Conservation (phyloP, 1,139 yeast species). For the Yamadazyma aaseri region DNA sequence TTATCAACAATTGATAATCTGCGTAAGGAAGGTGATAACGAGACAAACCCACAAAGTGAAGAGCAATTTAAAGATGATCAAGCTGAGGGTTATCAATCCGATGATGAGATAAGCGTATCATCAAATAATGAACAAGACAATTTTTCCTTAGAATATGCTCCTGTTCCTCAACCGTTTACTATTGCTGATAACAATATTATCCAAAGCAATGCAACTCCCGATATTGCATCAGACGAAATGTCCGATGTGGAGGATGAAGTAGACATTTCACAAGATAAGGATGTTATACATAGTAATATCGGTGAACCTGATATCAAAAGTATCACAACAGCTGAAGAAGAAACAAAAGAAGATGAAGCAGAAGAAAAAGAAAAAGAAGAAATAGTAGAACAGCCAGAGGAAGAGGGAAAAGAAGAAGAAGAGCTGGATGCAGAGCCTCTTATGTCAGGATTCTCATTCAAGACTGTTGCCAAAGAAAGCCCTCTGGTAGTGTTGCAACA, state of each 20-base stretch:
- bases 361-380: not conserved
- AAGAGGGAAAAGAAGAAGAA: slow-evolving; percentile 6
- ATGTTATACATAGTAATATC: too few species aligned
- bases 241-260: too few species aligned
- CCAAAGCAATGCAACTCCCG: too few species aligned
- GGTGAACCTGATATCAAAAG: too few species aligned
- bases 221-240: too few species aligned
- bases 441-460: slow-evolving; percentile 23
- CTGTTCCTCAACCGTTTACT: slow-evolving; percentile 1
- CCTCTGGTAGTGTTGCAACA: slow-evolving; percentile 29
- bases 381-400: slow-evolving; percentile 10
- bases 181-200: too few species aligned
- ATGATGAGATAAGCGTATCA: too few species aligned
- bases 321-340: too few species aligned
- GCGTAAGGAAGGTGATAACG: too few species aligned
- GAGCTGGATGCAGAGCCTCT: not conserved
- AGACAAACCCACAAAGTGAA: not conserved
- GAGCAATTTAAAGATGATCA: not conserved
- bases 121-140: not conserved
- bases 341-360: not conserved
- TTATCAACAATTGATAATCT: too few species aligned
- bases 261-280: too few species aligned
- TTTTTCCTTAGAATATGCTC: not conserved
- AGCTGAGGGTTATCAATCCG: slow-evolving; percentile 3
- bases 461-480: slow-evolving; percentile 30